These are phyloP conservation scores for Cyberlindnera euphorbiae DNA, from an alignment of 805 yeast genomes.

Conservation along the genomic window DNA sequence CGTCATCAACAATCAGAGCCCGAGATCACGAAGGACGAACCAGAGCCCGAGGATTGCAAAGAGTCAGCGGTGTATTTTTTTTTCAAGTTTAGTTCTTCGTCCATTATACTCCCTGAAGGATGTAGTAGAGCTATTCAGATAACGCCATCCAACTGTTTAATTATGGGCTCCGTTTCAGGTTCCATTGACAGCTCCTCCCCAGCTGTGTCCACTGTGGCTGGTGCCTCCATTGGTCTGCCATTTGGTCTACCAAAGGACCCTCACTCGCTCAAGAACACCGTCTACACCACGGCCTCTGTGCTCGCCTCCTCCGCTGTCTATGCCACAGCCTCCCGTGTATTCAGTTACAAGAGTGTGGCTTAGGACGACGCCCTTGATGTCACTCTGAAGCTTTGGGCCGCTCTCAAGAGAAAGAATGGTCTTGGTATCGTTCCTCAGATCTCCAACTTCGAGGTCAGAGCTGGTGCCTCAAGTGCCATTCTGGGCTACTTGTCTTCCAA, in stretches of 20 bases:
- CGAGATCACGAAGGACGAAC: too few species aligned
- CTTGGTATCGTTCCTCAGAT: constrained; percentile 56
- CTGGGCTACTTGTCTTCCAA: constrained; percentile 55
- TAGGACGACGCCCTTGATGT: constrained; percentile 55
- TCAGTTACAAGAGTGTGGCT: constrained; percentile 67
- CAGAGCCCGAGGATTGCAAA: too few species aligned
- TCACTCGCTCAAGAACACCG: constrained; percentile 10
- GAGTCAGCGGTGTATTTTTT: too few species aligned
- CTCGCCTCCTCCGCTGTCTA: constrained; percentile 53
- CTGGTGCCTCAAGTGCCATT: constrained; percentile 79
- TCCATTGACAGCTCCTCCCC: constrained; percentile 19
- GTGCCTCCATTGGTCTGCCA: constrained; percentile 43
- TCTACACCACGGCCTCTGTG: constrained; percentile 41
- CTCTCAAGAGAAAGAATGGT: constrained; percentile 45
- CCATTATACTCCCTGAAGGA: too few species aligned
- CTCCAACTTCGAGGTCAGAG: constrained; percentile 60
- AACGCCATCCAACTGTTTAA: background rate
- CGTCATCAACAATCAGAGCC: too few species aligned
- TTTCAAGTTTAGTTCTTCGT: too few species aligned
- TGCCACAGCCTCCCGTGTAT: constrained; percentile 45
- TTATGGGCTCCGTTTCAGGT: constrained; percentile 17
- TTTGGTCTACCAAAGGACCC: constrained; percentile 40
- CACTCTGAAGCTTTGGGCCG: constrained; percentile 57
- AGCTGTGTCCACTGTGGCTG: constrained; percentile 27
- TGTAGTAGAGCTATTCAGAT: too few species aligned